Conservation (phyloP, 1,284 basidiomycete genomes). For the Moesziomyces sp. region DNA sequence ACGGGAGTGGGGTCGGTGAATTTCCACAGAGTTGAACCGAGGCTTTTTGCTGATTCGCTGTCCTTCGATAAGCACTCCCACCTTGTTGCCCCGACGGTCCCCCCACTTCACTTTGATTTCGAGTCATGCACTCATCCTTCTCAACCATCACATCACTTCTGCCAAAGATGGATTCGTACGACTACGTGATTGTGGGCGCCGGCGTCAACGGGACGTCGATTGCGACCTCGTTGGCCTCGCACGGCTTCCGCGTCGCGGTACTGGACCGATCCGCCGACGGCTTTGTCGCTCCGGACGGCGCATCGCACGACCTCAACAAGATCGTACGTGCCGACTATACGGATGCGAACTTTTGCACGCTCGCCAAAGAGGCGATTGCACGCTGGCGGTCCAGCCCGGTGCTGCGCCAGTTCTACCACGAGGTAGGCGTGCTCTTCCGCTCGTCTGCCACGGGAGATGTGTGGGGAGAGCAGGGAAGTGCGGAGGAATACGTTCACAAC, state of each 20-base stretch:
- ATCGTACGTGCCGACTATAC: constrained; percentile 71
- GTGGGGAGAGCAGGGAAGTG: constrained; percentile 7
- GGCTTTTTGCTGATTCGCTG: too few species aligned
- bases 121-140: not conserved
- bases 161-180: constrained; percentile 2
- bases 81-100: too few species aligned
- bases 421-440: constrained; percentile 59
- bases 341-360: constrained; percentile 72
- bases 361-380: constrained; percentile 79
- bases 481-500: constrained; percentile 28
- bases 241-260: constrained; percentile 78
- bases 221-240: constrained; percentile 74
- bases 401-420: constrained; percentile 51
- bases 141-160: not conserved
- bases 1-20: too few species aligned
- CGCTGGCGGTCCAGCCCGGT: constrained; percentile 74
- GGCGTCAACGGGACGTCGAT: constrained; percentile 86
- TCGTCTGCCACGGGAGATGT: constrained; percentile 12
- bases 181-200: constrained; percentile 75
- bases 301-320: constrained; percentile 86
- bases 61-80: too few species aligned
- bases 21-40: too few species aligned
- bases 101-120: too few species aligned
- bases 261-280: constrained; percentile 69
- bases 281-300: constrained; percentile 76